These are phyloP conservation scores for Ophiostoma sp. DNA, from an alignment of 2,329 filamentous ascomycete species.

Conservation along the genomic window DNA sequence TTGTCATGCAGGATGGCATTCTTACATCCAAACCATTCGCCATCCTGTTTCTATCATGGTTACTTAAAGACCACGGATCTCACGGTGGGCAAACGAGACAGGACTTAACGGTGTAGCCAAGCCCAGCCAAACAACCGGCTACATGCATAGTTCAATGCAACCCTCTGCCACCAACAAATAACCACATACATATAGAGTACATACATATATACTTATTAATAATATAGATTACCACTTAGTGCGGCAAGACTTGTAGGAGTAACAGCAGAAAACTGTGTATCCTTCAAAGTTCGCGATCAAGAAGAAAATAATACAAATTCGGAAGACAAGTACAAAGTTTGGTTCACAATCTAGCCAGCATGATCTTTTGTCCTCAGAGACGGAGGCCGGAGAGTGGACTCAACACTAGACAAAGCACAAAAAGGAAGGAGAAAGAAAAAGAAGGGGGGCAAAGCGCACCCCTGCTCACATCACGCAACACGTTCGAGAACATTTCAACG, in stretches of 20 bases:
- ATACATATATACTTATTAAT: not conserved
- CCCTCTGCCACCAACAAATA: not conserved
- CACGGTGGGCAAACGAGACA: not conserved
- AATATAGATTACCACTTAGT: not conserved
- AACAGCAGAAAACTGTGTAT: not conserved
- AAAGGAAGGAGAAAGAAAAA: not conserved
- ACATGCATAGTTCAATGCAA: not conserved
- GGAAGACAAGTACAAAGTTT: not conserved
- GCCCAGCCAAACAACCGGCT: not conserved
- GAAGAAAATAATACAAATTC: not conserved
- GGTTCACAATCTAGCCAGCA: not conserved
- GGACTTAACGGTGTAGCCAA: not conserved
- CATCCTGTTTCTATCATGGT: not conserved
- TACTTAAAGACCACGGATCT: not conserved
- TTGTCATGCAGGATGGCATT: too few relatives aligned
- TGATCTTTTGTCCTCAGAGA: not conserved
- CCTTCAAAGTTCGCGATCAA: not conserved
- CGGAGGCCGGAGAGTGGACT: not conserved
- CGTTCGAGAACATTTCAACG: slow-evolving; percentile 3
- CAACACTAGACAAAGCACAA: not conserved
- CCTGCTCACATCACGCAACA: not conserved
- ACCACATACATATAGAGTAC: not conserved
- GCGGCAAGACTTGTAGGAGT: not conserved
- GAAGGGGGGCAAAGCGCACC: not conserved
- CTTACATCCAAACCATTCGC: not conserved